A percentile compares a stretch with the other conserved stretches of the same genome.
phyloP scores from a whole-genome alignment of 1,284 basidiomycete species.

The Ustilago sp. region DNA sequence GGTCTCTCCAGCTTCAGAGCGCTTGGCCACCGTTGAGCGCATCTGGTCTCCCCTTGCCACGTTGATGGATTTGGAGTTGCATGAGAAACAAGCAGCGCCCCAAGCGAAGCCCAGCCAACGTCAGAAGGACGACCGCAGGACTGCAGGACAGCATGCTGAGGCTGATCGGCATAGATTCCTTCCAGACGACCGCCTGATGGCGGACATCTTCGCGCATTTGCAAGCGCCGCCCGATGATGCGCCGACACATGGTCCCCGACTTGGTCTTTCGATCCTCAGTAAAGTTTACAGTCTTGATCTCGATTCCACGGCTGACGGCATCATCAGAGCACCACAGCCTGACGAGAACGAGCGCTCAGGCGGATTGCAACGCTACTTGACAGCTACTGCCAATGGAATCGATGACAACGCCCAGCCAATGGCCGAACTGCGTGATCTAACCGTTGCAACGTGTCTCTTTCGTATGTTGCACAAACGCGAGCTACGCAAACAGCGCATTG shows the following conservation, averaged over 20 bases:
- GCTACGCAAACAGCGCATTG: conserved; percentile 9
- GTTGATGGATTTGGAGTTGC: conserved; percentile 28
- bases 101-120: neutral
- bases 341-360: neutral
- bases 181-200: conserved; percentile 31
- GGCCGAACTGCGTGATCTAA: conserved; percentile 14
- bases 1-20: conserved; percentile 1
- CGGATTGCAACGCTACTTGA: conserved; percentile 18
- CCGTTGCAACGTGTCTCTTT: neutral
- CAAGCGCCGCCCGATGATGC: neutral
- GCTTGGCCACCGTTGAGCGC: conserved; percentile 7
- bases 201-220: conserved; percentile 11
- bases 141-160: neutral
- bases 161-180: conserved; percentile 16
- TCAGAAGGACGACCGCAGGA: neutral
- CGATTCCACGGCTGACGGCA: conserved; percentile 21
- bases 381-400: neutral
- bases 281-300: conserved; percentile 42
- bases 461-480: conserved; percentile 6
- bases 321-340: conserved; percentile 24
- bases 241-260: neutral
- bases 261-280: conserved; percentile 15
- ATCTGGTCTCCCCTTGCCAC: conserved; percentile 18
- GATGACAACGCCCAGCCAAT: conserved; percentile 3
- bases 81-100: conserved; percentile 4